Percentiles rank a stretch among this genome's conserved stretches.
Conservation (phyloP, 148 eudicot species). For the Rhododendron vialii region DNA sequence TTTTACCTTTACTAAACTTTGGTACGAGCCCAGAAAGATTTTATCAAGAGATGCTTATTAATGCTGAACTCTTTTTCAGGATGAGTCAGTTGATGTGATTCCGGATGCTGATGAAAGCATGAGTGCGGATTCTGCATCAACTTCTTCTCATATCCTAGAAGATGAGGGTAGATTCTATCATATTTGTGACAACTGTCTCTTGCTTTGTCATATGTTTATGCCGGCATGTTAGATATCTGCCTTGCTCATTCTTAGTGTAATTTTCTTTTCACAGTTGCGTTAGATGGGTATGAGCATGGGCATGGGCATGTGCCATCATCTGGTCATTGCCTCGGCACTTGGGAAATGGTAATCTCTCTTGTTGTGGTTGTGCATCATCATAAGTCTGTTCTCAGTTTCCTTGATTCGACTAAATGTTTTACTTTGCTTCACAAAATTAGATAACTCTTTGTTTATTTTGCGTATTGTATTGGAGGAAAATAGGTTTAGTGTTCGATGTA, state of each 20-base stretch:
- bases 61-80: conserved; percentile 32
- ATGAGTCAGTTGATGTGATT: conserved; percentile 34
- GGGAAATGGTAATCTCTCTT: conserved; percentile 40
- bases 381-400: background rate
- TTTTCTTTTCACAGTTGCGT: conserved; percentile 25
- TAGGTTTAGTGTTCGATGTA: background rate
- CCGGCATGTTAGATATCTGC: background rate
- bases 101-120: conserved; percentile 38
- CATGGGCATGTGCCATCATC: conserved; percentile 23
- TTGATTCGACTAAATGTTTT: background rate
- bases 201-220: background rate
- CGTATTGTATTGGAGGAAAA: background rate
- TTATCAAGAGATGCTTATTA: conserved; percentile 5
- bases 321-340: conserved; percentile 26
- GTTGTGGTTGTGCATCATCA: background rate
- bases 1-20: background rate
- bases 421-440: background rate
- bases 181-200: background rate
- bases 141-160: conserved; percentile 29
- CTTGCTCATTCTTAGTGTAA: conserved; percentile 9
- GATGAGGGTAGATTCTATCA: conserved; percentile 30
- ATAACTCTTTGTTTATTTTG: background rate
- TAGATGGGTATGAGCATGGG: conserved; percentile 16
- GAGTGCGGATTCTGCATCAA: conserved; percentile 39
- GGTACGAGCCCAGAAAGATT: background rate